Percentiles rank a stretch among this genome's conserved stretches.
Evolutionary conservation across 2,329 filamentous ascomycete genomes (phyloP).

Genomic region (Claviceps cyperi): DNA sequence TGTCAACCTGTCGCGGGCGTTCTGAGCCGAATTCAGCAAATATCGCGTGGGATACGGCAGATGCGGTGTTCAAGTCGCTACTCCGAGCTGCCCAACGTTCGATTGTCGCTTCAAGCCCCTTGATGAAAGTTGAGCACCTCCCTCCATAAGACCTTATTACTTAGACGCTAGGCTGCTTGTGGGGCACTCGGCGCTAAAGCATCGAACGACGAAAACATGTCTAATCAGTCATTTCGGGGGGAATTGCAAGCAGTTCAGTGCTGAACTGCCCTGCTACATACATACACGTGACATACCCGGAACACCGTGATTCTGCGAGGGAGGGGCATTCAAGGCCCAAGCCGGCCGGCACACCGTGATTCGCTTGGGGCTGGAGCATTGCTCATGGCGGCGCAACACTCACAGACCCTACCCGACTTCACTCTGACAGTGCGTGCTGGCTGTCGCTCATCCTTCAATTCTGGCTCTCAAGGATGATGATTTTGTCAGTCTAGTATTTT

Average conservation of each 20-base stretch:
- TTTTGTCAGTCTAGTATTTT: neutral
- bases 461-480: neutral
- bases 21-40: no score
- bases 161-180: neutral
- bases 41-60: no score
- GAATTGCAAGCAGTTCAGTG: neutral
- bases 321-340: neutral
- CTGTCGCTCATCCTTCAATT: neutral
- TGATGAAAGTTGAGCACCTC: no score
- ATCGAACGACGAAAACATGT: neutral
- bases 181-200: neutral
- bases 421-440: neutral
- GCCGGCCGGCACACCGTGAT: neutral
- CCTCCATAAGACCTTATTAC: neutral
- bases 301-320: neutral
- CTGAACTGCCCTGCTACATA: neutral
- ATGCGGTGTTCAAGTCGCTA: neutral
- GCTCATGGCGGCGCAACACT: slow-evolving; percentile 1
- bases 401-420: neutral
- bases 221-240: neutral
- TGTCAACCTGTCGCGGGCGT: no score
- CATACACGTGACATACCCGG: neutral
- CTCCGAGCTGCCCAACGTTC: neutral
- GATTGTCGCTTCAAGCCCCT: no score
- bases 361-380: neutral